Conservation (phyloP, 352 stramenopile genomes). For the Phytophthora rubi region DNA sequence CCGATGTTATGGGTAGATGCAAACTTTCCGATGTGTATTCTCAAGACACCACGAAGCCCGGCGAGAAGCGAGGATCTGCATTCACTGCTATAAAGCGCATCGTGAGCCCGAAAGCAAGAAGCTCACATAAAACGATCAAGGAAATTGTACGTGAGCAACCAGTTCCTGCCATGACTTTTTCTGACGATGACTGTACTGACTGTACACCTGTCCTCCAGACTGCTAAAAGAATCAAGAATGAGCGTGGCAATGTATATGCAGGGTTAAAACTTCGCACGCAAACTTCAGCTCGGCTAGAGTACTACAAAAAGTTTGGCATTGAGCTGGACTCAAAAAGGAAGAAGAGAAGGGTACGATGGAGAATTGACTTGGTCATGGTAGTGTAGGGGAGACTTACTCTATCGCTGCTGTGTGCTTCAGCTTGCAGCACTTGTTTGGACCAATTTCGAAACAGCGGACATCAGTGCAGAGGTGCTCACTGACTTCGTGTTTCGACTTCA, state of each 20-base stretch:
- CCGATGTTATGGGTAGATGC: constrained; percentile 8
- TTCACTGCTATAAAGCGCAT: constrained; percentile 25
- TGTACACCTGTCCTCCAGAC: constrained; percentile 35
- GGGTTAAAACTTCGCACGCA: constrained; percentile 60
- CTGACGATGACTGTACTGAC: constrained; percentile 4
- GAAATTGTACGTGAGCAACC: constrained; percentile 24
- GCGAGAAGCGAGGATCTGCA: constrained; percentile 15
- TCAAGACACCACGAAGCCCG: constrained; percentile 11
- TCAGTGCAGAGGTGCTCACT: constrained; percentile 65
- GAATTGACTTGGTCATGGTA: neutral
- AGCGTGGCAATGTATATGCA: constrained; percentile 63
- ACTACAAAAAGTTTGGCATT: constrained; percentile 78
- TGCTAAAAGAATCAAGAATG: constrained; percentile 56
- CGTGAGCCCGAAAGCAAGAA: constrained; percentile 15
- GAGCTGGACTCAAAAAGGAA: constrained; percentile 60
- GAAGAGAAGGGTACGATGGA: constrained; percentile 61
- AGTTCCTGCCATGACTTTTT: constrained; percentile 5
- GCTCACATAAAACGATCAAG: constrained; percentile 18
- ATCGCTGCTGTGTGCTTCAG: constrained; percentile 23
- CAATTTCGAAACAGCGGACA: constrained; percentile 52
- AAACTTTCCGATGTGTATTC: constrained; percentile 4
- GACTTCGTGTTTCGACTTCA: neutral
- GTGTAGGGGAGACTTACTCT: neutral
- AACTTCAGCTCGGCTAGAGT: constrained; percentile 42
- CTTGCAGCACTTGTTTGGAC: constrained; percentile 73